Base-by-base conservation (phyloP, 2,329 filamentous ascomycete species). In the Grosmannia huntii region DNA sequence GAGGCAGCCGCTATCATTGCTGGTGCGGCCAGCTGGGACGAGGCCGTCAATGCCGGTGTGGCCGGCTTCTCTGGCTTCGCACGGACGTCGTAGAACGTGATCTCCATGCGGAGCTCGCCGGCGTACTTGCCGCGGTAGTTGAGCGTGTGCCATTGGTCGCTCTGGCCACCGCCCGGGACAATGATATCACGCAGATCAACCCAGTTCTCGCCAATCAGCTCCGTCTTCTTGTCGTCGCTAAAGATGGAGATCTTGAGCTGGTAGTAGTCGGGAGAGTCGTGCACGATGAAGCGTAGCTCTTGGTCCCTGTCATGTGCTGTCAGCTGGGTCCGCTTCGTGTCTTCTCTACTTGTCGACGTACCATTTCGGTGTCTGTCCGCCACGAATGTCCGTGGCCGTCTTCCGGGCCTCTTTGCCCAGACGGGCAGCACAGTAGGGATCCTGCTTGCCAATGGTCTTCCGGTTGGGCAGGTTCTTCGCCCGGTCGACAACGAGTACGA, bases 381-480 rank as follows among this genome's bases (percentile, higher is more conserved):
- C 94, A 68, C 94, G 82, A 65, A 92, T 85, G 72, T 99, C 94
- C 5, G 92, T 96, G 48, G 87, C 86, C 3, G 94, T 99, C 79
- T 96, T 96, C 76, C 95, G 95, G 53, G 94, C 94, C 73, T 97
- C 91, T 72, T 99, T 99, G 38, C 92, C 94, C 52, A 99, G 75
- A 57, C 94, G 81, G 36, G 90, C 91, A 44, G 94, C 94, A 72
- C 91, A 96, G 72, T 97, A 99, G 0, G 94, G 92, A 69, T 97
- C 91, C 75, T 99, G 94, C 74, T 99, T 99, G 58, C 94, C 94
- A 77, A 99, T 96, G 6, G 90, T 94, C 76, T 95, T 95, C 65
- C 90, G 78, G 73, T 99, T 99, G 55, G 94, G 94, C 65, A 99
- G 75, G 70, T 99, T 99, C 81, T 96, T 97, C 56, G 91, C 94